phyloP scores from a whole-genome alignment of 345 rosid genomes.

The Rhodamnia rubescens region DNA sequence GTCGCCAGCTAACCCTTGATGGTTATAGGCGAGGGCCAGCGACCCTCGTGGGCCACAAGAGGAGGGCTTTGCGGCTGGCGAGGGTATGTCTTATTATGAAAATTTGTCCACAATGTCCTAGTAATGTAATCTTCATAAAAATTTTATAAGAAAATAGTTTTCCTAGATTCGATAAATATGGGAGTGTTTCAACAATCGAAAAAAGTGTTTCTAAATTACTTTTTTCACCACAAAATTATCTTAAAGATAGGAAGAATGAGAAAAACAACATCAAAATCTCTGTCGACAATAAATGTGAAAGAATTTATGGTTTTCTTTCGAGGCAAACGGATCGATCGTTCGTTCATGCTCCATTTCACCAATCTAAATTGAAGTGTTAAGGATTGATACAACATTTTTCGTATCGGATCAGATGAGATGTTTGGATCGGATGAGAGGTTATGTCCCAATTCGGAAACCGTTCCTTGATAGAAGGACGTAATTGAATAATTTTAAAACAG shows the following conservation, averaged over 20 bases:
- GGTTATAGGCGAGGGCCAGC: too few species aligned
- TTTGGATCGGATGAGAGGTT: neutral
- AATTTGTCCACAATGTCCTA: too few species aligned
- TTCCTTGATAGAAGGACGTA: neutral
- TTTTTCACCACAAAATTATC: neutral
- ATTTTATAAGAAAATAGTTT: too few species aligned
- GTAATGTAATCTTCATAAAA: too few species aligned
- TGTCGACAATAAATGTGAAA: neutral
- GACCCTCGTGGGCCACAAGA: too few species aligned
- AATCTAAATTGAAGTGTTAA: neutral
- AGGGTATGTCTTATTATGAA: too few species aligned
- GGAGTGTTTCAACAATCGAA: too few species aligned
- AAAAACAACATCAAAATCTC: too few species aligned
- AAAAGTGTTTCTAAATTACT: too few species aligned
- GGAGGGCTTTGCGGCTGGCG: too few species aligned
- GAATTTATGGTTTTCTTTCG: neutral
- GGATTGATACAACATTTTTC: neutral
- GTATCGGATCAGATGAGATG: neutral
- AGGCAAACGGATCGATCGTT: neutral
- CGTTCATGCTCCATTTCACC: neutral
- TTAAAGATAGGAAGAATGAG: neutral
- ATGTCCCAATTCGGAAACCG: neutral
- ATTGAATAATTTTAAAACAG: neutral
- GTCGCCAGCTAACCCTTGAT: too few species aligned
- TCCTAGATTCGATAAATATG: too few species aligned